Conservation (phyloP, 2,329 filamentous ascomycete genomes). For the Alternaria conjuncta region DNA sequence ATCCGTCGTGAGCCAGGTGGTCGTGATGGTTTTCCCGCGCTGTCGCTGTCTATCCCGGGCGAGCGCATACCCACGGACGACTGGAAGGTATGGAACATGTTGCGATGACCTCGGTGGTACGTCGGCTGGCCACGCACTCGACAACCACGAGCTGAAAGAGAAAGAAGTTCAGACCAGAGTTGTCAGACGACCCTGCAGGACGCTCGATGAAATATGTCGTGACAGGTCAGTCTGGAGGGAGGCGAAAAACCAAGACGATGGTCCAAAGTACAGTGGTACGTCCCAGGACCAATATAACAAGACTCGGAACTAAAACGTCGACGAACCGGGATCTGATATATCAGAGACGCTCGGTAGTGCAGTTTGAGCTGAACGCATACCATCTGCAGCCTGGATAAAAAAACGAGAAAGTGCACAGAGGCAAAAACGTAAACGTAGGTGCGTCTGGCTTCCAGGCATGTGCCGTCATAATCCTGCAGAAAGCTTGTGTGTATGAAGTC, state of each 20-base stretch:
- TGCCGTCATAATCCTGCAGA: slow-evolving; percentile 18
- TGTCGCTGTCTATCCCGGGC: slow-evolving; percentile 42
- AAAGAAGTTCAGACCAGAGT: slow-evolving; percentile 10
- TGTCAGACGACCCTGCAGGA: slow-evolving; percentile 8
- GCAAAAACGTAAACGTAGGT: slow-evolving; percentile 8
- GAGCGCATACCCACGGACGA: slow-evolving; percentile 43
- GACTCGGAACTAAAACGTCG: slow-evolving; percentile 11
- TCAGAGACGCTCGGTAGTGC: slow-evolving; percentile 18
- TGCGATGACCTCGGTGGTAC: slow-evolving; percentile 2
- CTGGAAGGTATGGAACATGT: slow-evolving; percentile 57
- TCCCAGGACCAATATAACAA: slow-evolving; percentile 21
- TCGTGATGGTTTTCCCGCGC: slow-evolving; percentile 44
- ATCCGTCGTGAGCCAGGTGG: slow-evolving; percentile 52
- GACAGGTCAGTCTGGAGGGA: slow-evolving; percentile 6
- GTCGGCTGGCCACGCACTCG: not conserved
- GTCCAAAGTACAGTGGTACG: slow-evolving; percentile 13
- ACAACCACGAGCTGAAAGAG: slow-evolving; percentile 1
- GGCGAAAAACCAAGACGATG: slow-evolving; percentile 13
- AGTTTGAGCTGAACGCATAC: slow-evolving; percentile 14
- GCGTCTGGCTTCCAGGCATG: slow-evolving; percentile 10
- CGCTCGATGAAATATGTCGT: slow-evolving; percentile 11
- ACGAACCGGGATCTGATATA: slow-evolving; percentile 22
- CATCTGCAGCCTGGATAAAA: slow-evolving; percentile 29
- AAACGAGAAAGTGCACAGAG: slow-evolving; percentile 4
- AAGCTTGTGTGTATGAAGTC: slow-evolving; percentile 4